Evolutionary conservation across 1,139 yeast species (phyloP), one percentile per base, ranked within the genome.

Genomic region (Yamadazyma sp.): DNA sequence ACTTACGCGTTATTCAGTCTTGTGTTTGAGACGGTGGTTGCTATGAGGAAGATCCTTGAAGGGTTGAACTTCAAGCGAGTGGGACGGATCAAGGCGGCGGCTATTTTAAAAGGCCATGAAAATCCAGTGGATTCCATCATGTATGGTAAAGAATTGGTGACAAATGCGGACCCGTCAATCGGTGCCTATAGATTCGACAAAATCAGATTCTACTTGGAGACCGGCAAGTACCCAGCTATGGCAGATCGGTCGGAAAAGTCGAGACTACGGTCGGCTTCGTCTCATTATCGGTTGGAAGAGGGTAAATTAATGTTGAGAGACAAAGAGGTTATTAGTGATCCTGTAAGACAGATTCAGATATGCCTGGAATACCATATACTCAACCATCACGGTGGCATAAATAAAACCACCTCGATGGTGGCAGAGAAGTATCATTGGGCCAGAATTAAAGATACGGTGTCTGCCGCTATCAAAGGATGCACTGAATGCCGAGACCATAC

Each of bases 351-450:
- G 62, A 58, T 84, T 34, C 82, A 79, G 45, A 81, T 90, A 25
- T 87, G 92, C 33, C 72, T 79, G n/a, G 83, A 80, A 35, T 62
- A 78, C 12, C 97, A 90, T 57, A 56, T 73, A 47, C 65, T 76
- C 13, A 76, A 76, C 39, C 97, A 89, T 56, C 97, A 89, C 56
- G 85, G 84, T 5, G 97, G 97, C n/a, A 88, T 92, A 44, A 92
- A 92, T 61, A 86, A 83, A 52, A 83, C 95, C 1, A 89, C 97
- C 0, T 69, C 92, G 0, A 66, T 75, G 26, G 79, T 92, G 15
- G 77, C 94, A 1, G 94, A 86, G 46, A 76, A 78, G 48, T 92
- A 84, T 52, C 95, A 88, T 57, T 92, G 97, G 97, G 78, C 89
- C 1, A 76, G 95, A 35, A 86, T 92, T 45, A 90, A 92, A 60